These are phyloP conservation scores for Hirsutella minnesotensis DNA, from an alignment of 2,329 filamentous ascomycete species.

Conservation along the genomic window DNA sequence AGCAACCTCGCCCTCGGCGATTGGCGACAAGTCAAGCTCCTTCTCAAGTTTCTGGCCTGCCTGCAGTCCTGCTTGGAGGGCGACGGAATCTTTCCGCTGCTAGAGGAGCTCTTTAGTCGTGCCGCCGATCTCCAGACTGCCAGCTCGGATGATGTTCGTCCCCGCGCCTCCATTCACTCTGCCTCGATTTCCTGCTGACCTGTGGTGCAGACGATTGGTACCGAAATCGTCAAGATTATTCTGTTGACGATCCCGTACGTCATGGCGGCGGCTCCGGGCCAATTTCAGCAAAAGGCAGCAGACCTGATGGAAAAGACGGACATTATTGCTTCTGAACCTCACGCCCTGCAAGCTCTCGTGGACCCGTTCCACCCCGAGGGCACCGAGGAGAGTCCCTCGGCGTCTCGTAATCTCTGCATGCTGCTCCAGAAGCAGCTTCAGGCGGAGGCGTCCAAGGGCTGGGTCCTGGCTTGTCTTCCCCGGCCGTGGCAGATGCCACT, in stretches of 20 bases:
- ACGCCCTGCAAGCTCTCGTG: constrained; percentile 73
- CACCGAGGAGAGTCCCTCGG: constrained; percentile 50
- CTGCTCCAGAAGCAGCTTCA: constrained; percentile 80
- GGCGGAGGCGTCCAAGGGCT: constrained; percentile 59
- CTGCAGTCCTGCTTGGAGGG: constrained; percentile 70
- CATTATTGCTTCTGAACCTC: constrained; percentile 81
- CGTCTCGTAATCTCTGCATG: constrained; percentile 58
- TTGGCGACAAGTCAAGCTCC: constrained; percentile 86
- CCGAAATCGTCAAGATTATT: constrained; percentile 94
- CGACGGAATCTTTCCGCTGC: constrained; percentile 71
- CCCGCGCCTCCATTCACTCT: not conserved
- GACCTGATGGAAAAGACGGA: constrained; percentile 87
- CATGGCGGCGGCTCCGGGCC: constrained; percentile 59
- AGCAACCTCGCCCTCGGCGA: constrained; percentile 57
- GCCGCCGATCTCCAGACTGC: constrained; percentile 91
- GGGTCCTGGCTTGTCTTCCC: constrained; percentile 61
- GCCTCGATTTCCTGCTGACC: not conserved
- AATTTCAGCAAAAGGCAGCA: constrained; percentile 60
- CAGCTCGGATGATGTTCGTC: constrained; percentile 78
- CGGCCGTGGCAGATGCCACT: constrained; percentile 54
- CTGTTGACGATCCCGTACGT: constrained; percentile 88
- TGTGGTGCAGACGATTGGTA: constrained; percentile 45
- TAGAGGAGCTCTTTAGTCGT: constrained; percentile 82
- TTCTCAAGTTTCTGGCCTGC: constrained; percentile 81
- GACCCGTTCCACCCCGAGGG: constrained; percentile 67